phyloP scores from a whole-genome alignment of 2,329 filamentous ascomycete species.

The Fusarium hostae region DNA sequence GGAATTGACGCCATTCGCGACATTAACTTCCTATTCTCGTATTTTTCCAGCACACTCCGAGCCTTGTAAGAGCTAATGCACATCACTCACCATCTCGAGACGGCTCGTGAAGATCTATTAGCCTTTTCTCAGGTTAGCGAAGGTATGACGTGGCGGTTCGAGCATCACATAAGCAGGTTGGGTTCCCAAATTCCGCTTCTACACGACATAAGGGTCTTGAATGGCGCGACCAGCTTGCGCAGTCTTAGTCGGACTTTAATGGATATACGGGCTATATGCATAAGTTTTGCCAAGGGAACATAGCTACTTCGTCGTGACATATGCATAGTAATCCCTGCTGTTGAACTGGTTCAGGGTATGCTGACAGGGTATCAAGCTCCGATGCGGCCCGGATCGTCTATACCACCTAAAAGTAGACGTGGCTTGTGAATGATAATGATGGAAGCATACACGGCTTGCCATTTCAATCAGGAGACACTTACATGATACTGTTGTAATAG shows the following conservation, averaged over 20 bases:
- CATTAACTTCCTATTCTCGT: neutral
- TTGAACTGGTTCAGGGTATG: neutral
- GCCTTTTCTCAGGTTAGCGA: neutral
- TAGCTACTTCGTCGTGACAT: neutral
- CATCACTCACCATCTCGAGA: neutral
- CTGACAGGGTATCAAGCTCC: neutral
- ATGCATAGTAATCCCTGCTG: neutral
- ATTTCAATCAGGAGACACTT: neutral
- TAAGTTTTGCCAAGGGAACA: neutral
- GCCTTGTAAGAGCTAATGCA: neutral
- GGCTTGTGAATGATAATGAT: neutral
- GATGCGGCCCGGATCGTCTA: neutral
- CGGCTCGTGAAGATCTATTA: neutral
- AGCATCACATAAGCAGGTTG: neutral
- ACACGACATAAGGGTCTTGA: neutral
- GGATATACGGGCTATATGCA: neutral
- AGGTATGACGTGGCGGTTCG: neutral
- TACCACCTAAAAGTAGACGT: neutral
- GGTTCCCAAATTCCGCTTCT: neutral
- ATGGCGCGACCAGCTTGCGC: neutral
- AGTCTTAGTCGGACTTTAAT: neutral
- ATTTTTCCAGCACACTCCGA: neutral
- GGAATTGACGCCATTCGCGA: neutral
- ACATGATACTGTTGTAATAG: neutral
- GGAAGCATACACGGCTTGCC: neutral